Evolutionary conservation across 1,139 yeast species (phyloP).

Genomic region (Yarrowia galli): DNA sequence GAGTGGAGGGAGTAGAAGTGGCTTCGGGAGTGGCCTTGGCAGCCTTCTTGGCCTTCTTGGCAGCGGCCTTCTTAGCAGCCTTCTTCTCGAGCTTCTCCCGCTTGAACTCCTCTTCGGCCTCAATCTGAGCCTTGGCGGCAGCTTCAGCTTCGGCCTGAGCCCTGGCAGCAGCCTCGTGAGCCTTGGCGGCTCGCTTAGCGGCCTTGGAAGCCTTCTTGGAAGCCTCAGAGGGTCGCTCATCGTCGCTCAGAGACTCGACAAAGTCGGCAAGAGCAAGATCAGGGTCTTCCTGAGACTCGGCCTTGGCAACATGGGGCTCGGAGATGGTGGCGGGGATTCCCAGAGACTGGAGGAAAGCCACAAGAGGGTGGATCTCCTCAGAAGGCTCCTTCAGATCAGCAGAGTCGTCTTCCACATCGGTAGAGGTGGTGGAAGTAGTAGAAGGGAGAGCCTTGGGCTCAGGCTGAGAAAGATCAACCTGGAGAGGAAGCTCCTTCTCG

Average conservation of each 20-base stretch:
- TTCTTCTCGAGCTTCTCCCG: neutral
- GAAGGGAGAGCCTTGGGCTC: neutral
- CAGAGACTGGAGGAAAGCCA: slow-evolving; percentile 15
- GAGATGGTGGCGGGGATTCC: slow-evolving; percentile 24
- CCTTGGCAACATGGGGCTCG: slow-evolving; percentile 17
- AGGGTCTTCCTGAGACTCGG: slow-evolving; percentile 11
- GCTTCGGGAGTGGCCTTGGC: neutral
- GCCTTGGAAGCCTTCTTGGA: slow-evolving; percentile 9
- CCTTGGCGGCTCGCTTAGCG: slow-evolving; percentile 8
- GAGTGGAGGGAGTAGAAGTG: neutral
- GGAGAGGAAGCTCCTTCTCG: neutral
- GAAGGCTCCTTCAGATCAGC: neutral
- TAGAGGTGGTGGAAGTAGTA: neutral
- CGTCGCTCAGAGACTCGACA: slow-evolving; percentile 32
- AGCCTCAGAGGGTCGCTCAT: slow-evolving; percentile 2
- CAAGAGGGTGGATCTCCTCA: slow-evolving; percentile 1
- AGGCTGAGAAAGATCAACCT: slow-evolving; percentile 9
- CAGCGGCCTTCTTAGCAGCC: slow-evolving; percentile 1
- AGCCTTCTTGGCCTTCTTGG: slow-evolving; percentile 9
- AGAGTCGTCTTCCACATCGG: neutral
- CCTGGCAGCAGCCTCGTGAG: slow-evolving; percentile 3
- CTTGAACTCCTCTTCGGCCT: slow-evolving; percentile 11
- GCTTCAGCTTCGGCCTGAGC: slow-evolving; percentile 23
- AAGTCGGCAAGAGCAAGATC: slow-evolving; percentile 26
- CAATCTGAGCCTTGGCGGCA: neutral